These are phyloP conservation scores for Actinomucor elegans DNA, from an alignment of 371 early-diverging fungal species.

Conservation along the genomic window DNA sequence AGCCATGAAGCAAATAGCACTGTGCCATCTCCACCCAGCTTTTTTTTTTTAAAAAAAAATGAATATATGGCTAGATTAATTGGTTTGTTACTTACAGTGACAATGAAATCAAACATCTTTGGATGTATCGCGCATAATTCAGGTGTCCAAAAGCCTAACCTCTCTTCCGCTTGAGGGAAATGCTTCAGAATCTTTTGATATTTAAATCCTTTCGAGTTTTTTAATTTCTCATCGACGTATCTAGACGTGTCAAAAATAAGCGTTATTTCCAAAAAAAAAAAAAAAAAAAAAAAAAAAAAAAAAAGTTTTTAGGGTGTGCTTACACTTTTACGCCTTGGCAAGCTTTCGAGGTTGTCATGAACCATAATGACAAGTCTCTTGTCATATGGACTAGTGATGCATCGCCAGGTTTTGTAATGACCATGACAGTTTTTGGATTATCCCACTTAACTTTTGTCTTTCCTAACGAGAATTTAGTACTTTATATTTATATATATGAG, in stretches of 20 bases:
- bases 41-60: no score
- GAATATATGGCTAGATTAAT: no score
- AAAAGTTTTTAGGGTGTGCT: neutral
- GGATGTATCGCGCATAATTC: conserved; percentile 69
- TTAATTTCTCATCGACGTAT: conserved; percentile 70
- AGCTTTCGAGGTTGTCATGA: conserved; percentile 50
- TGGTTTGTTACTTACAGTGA: conserved; percentile 55
- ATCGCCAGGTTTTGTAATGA: conserved; percentile 92
- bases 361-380: conserved; percentile 78
- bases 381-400: conserved; percentile 72
- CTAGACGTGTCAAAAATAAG: no score
- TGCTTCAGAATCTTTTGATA: conserved; percentile 41
- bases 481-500: neutral
- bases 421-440: conserved; percentile 71
- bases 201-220: conserved; percentile 57
- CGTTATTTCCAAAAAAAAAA: no score
- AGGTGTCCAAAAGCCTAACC: conserved; percentile 77
- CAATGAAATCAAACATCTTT: conserved; percentile 77
- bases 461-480: conserved; percentile 18
- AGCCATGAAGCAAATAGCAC: conserved; percentile 89
- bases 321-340: conserved; percentile 14
- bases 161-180: conserved; percentile 22
- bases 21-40: conserved; percentile 90
- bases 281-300: conserved; percentile 2
- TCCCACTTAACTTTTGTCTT: conserved; percentile 64